Conservation (phyloP, 2,329 filamentous ascomycete genomes). For the Penicillium digitatum region DNA sequence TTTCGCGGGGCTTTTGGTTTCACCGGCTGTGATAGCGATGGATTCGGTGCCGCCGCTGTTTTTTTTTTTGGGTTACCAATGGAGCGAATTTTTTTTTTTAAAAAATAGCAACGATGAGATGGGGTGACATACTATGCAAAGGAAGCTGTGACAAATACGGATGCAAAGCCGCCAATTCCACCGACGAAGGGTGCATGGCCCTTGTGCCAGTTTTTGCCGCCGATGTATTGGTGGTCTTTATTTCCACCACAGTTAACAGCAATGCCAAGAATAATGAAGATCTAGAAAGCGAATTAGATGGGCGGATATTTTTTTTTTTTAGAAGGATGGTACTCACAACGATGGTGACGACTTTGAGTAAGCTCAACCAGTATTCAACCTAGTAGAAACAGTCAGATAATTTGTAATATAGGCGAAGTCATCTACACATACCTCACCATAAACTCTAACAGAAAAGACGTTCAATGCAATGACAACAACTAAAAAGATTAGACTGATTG, state of each 20-base stretch:
- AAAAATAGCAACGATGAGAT: not conserved
- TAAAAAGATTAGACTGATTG: conserved; percentile 60
- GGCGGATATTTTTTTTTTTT: too few species aligned
- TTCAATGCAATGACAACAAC: conserved; percentile 53
- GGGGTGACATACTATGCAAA: conserved; percentile 51
- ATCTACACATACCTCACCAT: conserved; percentile 47
- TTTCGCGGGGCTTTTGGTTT: conserved; percentile 59
- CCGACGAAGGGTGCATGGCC: conserved; percentile 61
- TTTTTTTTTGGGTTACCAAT: conserved; percentile 1
- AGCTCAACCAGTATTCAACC: conserved; percentile 42
- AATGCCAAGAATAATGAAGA: conserved; percentile 62
- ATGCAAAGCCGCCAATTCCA: conserved; percentile 63
- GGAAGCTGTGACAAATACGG: conserved; percentile 59
- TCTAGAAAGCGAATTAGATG: conserved; percentile 27
- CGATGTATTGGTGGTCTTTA: conserved; percentile 52
- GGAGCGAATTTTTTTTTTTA: not conserved
- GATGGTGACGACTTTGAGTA: conserved; percentile 43
- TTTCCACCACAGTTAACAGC: conserved; percentile 59
- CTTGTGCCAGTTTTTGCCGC: conserved; percentile 56
- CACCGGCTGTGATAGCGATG: conserved; percentile 63
- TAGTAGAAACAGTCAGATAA: conserved; percentile 10
- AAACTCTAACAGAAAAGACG: conserved; percentile 51
- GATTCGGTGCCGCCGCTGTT: conserved; percentile 57
- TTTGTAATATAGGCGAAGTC: not conserved
- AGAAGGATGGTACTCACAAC: conserved; percentile 29